Base-by-base conservation (phyloP, 495 filamentous ascomycete species). In the Podospora bellae-mahoneyi region DNA sequence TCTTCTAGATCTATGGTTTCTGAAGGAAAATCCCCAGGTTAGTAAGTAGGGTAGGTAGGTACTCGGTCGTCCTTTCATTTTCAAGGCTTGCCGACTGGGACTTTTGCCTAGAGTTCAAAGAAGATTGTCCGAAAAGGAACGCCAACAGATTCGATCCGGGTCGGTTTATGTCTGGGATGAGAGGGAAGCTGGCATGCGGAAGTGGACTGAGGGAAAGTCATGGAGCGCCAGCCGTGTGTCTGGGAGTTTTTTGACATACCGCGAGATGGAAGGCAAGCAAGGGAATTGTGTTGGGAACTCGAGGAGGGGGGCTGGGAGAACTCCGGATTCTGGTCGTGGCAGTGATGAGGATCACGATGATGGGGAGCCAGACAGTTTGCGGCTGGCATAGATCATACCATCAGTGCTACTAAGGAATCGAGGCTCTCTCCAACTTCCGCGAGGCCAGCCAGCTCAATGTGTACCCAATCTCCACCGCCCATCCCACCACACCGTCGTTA, bases 91-190 rank as follows among this genome's bases (percentile, higher is more conserved):
- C 78, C 88, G 96, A 64, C 82, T 96, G 58, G 95, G 95, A 39
- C 82, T 96, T 39, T 83, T 98, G 20, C 95, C 95, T 34, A 89
- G 95, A 64, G 95, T 99, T 13, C 95, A 99, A 80, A 84, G 95
- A 60, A 84, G 95, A 73, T 80, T 99, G 69, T 98, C 96, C 20
- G 95, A 99, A 79, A 99, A 99, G 78, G 95, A 99, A 79, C 87
- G 95, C 56, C 93, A 97, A 72, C 89, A 90, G 6, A 99, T 99
- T 74, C 88, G 90, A 69, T 96, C 94, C 2, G 95, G 95, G 19
- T 98, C 96, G 0, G 94, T 99, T 7, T 99, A 97, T 75, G 95
- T 99, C 44, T 99, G 95, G 95, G 96, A 98, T 79, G 95, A 99
- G 83, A 84, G 94, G 71, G 95, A 99, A 83, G 95, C 95, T 9